These are phyloP conservation scores for Pseudogymnoascus sp. DNA, from an alignment of 2,329 filamentous ascomycete species.

Conservation along the genomic window DNA sequence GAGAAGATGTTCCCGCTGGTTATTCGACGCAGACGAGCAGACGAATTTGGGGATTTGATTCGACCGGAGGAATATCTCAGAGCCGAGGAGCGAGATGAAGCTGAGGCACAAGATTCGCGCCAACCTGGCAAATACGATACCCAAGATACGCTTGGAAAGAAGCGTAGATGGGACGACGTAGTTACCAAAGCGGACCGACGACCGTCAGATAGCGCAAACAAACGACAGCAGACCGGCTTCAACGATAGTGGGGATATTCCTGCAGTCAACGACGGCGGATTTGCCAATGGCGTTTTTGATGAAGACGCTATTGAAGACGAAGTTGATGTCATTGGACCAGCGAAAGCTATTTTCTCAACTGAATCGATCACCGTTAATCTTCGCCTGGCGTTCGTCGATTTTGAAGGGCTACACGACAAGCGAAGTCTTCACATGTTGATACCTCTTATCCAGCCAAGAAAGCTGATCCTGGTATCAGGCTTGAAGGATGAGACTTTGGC, in stretches of 20 bases:
- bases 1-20: slow-evolving; percentile 89
- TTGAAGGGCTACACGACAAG: slow-evolving; percentile 85
- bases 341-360: slow-evolving; percentile 60
- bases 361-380: slow-evolving; percentile 60
- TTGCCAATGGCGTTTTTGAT: slow-evolving; percentile 37
- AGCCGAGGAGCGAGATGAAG: slow-evolving; percentile 79
- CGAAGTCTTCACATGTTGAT: slow-evolving; percentile 91
- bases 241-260: slow-evolving; percentile 24
- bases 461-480: slow-evolving; percentile 86
- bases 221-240: slow-evolving; percentile 45
- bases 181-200: slow-evolving; percentile 33
- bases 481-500: slow-evolving; percentile 66
- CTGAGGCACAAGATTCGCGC: slow-evolving; percentile 55
- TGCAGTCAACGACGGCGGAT: slow-evolving; percentile 39
- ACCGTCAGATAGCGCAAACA: slow-evolving; percentile 41
- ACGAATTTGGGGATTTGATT: slow-evolving; percentile 92
- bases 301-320: slow-evolving; percentile 53
- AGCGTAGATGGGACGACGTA: slow-evolving; percentile 84
- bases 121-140: slow-evolving; percentile 39
- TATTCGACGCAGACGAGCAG: slow-evolving; percentile 66
- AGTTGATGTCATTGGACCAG: slow-evolving; percentile 53
- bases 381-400: slow-evolving; percentile 81
- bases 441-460: slow-evolving; percentile 85
- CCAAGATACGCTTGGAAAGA: slow-evolving; percentile 70
- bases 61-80: slow-evolving; percentile 87